Evolutionary conservation across 2,329 filamentous ascomycete species (phyloP).

Genomic region (Pezicula radicicola): DNA sequence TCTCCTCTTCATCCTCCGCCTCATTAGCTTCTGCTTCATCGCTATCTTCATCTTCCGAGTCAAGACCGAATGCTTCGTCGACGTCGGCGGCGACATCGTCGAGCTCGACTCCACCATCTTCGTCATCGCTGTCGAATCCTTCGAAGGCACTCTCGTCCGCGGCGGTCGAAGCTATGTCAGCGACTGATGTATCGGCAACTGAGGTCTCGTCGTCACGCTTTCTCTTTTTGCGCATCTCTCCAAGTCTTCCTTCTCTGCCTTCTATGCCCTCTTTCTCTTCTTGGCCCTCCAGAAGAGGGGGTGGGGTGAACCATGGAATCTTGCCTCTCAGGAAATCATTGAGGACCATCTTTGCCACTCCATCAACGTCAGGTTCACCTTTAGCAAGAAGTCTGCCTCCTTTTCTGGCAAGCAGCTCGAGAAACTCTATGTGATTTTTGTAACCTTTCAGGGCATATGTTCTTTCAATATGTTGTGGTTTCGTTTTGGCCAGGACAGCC

Average conservation of each 20-base stretch:
- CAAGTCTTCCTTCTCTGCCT: slow-evolving; percentile 73
- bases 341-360: slow-evolving; percentile 93
- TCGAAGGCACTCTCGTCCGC: slow-evolving; percentile 38
- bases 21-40: slow-evolving; percentile 31
- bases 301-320: slow-evolving; percentile 92
- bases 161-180: slow-evolving; percentile 28
- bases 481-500: slow-evolving; percentile 75
- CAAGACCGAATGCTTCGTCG: slow-evolving; percentile 27
- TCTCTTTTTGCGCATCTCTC: slow-evolving; percentile 85
- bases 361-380: slow-evolving; percentile 92
- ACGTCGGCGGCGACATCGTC: slow-evolving; percentile 24
- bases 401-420: slow-evolving; percentile 85
- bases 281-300: slow-evolving; percentile 57
- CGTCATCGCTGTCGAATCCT: slow-evolving; percentile 43
- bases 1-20: slow-evolving; percentile 21
- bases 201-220: slow-evolving; percentile 53
- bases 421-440: slow-evolving; percentile 73
- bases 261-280: slow-evolving; percentile 52
- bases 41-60: slow-evolving; percentile 33
- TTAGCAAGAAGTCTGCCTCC: slow-evolving; percentile 82
- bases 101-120: slow-evolving; percentile 27
- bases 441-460: slow-evolving; percentile 88
- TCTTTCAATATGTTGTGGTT: slow-evolving; percentile 83
- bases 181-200: slow-evolving; percentile 35
- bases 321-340: slow-evolving; percentile 96